phyloP scores from a whole-genome alignment of 2,329 filamentous ascomycete genomes.

The Septoria linicola region DNA sequence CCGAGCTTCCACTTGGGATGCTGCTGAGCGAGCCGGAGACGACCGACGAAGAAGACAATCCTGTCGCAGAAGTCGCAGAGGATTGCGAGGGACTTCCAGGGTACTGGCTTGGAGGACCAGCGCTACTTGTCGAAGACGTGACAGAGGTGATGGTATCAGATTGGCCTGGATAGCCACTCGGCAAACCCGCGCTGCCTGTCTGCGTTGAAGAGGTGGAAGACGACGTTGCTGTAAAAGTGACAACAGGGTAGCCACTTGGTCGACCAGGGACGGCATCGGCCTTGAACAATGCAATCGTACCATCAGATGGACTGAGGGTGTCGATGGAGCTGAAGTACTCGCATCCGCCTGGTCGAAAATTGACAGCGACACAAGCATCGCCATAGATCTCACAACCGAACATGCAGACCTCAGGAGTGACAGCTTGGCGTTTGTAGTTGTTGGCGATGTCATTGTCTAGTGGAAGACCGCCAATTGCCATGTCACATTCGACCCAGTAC shows the following conservation, averaged over 20 bases:
- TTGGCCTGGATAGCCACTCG: background rate
- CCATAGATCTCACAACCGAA: constrained; percentile 5
- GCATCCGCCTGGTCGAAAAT: background rate
- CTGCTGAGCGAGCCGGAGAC: too few species aligned
- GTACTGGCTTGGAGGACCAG: background rate
- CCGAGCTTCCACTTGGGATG: background rate
- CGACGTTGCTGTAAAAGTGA: background rate
- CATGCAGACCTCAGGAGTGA: constrained; percentile 3
- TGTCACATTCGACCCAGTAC: constrained; percentile 5
- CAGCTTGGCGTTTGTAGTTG: constrained; percentile 2
- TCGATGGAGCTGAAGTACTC: background rate
- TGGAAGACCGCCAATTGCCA: background rate
- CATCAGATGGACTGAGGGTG: constrained; percentile 1
- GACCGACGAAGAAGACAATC: too few species aligned
- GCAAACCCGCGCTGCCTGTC: background rate
- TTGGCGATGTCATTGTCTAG: constrained; percentile 1
- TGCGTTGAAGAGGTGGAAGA: background rate
- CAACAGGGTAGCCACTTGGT: background rate
- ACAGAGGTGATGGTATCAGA: background rate
- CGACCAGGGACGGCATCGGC: background rate
- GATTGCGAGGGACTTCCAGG: background rate
- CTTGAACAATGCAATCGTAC: constrained; percentile 1
- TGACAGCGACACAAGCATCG: constrained; percentile 2
- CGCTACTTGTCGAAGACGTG: background rate
- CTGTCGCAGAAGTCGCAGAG: too few species aligned